Base-by-base conservation (phyloP, 2,329 filamentous ascomycete genomes). In the Fusarium robinianum region DNA sequence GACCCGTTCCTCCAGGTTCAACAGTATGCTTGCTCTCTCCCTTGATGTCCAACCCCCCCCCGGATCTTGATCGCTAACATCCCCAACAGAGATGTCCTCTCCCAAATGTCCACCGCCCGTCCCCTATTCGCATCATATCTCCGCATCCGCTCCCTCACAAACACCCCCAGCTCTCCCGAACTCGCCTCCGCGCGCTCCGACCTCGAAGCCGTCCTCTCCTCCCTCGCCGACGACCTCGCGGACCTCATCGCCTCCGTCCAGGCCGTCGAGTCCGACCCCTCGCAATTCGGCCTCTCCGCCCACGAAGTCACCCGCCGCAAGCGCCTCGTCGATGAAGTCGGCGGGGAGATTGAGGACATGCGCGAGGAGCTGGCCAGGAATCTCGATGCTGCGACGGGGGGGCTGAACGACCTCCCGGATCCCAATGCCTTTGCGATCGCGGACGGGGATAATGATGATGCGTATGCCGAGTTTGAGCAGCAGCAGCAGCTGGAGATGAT, bases 51-150 rank as follows among this genome's bases (percentile, higher is more conserved):
- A 3, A 23, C 12, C 8, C 24, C 26, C 18, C 14, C n/a, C 5
- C 11, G 9, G 18, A 14, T 23, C 19, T 21, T 27, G 31, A n/a
- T 25, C 27, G 15, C 44, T 60, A 39, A 60, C 41, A 10, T 21
- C 8, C 9, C n/a, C 18, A n/a, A 3, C 66, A 96, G 90, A 71
- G 94, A 99, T 72, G 89, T 97, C 57, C 84, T 95, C 57, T 74
- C 84, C 53, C 87, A 95, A 49, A 84, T 99, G 53, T 80, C 86
- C 55, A 83, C 82, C 10, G 87, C 89, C 39, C 86, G 92, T 8
- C 85, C 91, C 38, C 84, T 96, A 44, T 96, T 96, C 77, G 85
- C 88, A 53, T 96, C 91, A 11, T 99, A 96, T 75, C 81, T 96
- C 29, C 92, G 94, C 65, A 99, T 99, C 72, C 89, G 90, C 64